Conservation (phyloP, 176 grass and related monocot genomes). For the Carex scoparia region DNA sequence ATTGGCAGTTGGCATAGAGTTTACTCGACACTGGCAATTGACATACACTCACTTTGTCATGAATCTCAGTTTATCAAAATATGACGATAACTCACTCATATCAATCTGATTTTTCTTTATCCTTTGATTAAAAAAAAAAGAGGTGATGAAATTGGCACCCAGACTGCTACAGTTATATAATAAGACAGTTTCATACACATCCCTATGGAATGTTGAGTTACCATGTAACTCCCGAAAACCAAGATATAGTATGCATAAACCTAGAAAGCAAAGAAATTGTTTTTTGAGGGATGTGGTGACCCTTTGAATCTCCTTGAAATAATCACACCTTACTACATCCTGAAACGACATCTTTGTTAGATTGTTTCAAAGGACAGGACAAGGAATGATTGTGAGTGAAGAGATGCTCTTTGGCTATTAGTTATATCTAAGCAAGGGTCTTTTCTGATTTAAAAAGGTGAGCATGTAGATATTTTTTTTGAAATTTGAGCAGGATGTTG, state of each 20-base stretch:
- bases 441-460: background rate
- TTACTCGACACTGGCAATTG: background rate
- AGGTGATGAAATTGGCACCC: background rate
- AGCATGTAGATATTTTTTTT: background rate
- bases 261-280: background rate
- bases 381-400: background rate
- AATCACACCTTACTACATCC: constrained; percentile 83
- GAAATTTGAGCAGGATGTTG: background rate
- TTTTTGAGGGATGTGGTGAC: constrained; percentile 50
- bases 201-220: background rate
- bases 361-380: constrained; percentile 16
- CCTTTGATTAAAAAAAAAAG: background rate
- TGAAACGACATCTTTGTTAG: constrained; percentile 22
- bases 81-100: background rate
- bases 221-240: background rate
- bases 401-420: background rate
- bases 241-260: background rate
- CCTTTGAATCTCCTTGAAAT: constrained; percentile 77
- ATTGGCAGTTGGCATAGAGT: background rate
- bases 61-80: background rate
- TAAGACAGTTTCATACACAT: background rate
- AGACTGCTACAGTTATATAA: background rate
- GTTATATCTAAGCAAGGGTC: background rate
- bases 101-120: background rate
- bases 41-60: background rate